Evolutionary conservation across 2,329 filamentous ascomycete species (phyloP).

Genomic region (Cryphonectria radicalis): DNA sequence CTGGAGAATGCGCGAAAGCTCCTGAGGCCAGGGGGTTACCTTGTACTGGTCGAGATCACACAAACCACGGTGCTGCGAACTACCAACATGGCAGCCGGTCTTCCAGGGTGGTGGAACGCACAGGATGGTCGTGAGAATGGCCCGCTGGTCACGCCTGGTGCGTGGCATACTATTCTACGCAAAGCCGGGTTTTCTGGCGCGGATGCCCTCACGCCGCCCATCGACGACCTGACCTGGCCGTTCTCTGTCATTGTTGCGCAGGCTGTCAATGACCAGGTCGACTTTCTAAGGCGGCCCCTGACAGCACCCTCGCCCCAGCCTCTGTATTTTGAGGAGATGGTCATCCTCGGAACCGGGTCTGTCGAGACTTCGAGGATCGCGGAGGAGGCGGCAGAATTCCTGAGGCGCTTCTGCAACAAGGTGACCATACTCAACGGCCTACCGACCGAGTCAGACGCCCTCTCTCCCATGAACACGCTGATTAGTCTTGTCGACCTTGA

Average conservation of each 20-base stretch:
- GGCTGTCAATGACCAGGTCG: neutral
- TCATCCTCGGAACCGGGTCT: neutral
- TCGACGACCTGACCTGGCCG: neutral
- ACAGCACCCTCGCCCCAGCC: neutral
- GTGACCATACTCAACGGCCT: neutral
- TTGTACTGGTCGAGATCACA: neutral
- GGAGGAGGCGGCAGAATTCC: neutral
- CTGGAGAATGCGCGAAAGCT: neutral
- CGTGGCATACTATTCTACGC: neutral
- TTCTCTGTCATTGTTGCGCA: neutral
- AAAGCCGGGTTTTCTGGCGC: neutral
- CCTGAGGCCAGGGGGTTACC: neutral
- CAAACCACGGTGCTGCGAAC: neutral
- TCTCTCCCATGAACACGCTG: neutral
- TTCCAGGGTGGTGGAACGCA: neutral
- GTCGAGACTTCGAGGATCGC: neutral
- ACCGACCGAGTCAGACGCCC: neutral
- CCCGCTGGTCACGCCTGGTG: neutral
- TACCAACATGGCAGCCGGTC: neutral
- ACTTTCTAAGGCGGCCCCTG: neutral
- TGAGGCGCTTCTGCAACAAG: neutral
- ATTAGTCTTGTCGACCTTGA: neutral
- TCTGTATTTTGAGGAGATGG: neutral
- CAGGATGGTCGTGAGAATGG: neutral
- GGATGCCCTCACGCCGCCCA: neutral